phyloP scores from a whole-genome alignment of 108 stramenopile species.

The Licmophora abbreviata region DNA sequence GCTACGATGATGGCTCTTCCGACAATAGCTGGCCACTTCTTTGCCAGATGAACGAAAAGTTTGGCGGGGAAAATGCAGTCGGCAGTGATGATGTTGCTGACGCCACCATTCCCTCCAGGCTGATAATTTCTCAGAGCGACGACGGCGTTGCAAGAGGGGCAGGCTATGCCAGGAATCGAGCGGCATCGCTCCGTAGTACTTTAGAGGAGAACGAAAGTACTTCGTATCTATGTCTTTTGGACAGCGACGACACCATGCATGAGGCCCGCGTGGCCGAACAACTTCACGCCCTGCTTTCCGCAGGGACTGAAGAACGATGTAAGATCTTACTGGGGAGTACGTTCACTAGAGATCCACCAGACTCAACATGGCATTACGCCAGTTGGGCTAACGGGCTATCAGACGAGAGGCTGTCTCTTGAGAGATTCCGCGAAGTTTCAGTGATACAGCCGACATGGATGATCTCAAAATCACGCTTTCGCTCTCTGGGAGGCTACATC shows the following conservation, averaged over 20 bases:
- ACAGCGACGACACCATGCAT: constrained; percentile 82
- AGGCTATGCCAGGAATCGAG: constrained; percentile 77
- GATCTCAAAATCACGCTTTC: constrained; percentile 39
- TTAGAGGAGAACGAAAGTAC: neutral
- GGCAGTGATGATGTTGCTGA: no score
- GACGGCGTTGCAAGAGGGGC: constrained; percentile 50
- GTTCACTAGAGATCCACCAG: constrained; percentile 72
- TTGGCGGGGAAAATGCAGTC: no score
- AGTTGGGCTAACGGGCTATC: constrained; percentile 78
- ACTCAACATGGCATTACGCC: constrained; percentile 85
- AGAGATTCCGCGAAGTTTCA: constrained; percentile 82
- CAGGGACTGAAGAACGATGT: constrained; percentile 17
- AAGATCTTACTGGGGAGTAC: constrained; percentile 66
- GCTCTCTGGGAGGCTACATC: constrained; percentile 67
- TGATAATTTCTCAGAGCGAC: constrained; percentile 23
- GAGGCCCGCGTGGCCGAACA: constrained; percentile 63
- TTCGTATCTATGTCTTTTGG: constrained; percentile 61
- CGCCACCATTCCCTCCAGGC: constrained; percentile 10
- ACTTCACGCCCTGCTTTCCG: constrained; percentile 33
- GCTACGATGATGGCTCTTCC: constrained; percentile 72
- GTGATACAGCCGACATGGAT: constrained; percentile 90
- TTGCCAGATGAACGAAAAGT: constrained; percentile 10
- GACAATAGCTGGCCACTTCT: constrained; percentile 54
- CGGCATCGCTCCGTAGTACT: constrained; percentile 30
- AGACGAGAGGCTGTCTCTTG: constrained; percentile 64